Percentiles rank a stretch among this genome's conserved stretches.
phyloP scores from a whole-genome alignment of 208 protist species.

The Leishmania amazonensis region DNA sequence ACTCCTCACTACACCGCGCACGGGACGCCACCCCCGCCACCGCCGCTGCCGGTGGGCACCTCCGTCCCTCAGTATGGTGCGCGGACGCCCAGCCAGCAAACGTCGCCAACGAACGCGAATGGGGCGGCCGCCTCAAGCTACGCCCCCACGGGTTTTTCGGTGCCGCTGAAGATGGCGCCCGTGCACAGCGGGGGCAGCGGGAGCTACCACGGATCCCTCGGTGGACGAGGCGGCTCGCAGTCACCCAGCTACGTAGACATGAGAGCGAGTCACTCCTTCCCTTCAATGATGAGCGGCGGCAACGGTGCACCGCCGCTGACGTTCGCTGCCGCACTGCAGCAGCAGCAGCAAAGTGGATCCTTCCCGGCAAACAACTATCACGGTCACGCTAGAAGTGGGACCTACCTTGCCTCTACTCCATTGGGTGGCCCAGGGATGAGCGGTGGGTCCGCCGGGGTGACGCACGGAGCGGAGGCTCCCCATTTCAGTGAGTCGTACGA shows the following conservation, averaged over 20 bases:
- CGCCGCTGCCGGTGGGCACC: background rate
- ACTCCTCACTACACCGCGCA: constrained; percentile 8
- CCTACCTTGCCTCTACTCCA: constrained; percentile 4
- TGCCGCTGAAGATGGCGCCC: constrained; percentile 20
- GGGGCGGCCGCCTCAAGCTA: constrained; percentile 15
- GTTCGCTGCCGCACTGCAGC: constrained; percentile 20
- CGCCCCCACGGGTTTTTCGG: constrained; percentile 39
- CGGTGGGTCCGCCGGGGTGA: background rate
- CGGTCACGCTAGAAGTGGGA: constrained; percentile 8
- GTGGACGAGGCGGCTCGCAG: constrained; percentile 1
- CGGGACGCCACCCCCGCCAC: background rate
- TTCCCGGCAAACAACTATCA: background rate
- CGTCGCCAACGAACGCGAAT: background rate
- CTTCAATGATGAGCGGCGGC: constrained; percentile 2
- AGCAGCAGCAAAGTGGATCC: constrained; percentile 14
- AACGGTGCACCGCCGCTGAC: background rate
- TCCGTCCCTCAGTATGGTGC: background rate
- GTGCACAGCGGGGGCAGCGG: background rate
- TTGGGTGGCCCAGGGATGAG: background rate
- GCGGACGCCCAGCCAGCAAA: background rate
- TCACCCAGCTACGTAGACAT: constrained; percentile 21
- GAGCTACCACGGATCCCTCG: constrained; percentile 7
- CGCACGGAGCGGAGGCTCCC: background rate
- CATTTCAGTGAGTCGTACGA: constrained; percentile 14
- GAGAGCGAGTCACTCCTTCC: constrained; percentile 10